Percentiles rank a stretch among this genome's conserved stretches.
These are phyloP conservation scores for Pleurotus salmoneostramineus DNA, from an alignment of 768 basidiomycete genomes.

Conservation along the genomic window DNA sequence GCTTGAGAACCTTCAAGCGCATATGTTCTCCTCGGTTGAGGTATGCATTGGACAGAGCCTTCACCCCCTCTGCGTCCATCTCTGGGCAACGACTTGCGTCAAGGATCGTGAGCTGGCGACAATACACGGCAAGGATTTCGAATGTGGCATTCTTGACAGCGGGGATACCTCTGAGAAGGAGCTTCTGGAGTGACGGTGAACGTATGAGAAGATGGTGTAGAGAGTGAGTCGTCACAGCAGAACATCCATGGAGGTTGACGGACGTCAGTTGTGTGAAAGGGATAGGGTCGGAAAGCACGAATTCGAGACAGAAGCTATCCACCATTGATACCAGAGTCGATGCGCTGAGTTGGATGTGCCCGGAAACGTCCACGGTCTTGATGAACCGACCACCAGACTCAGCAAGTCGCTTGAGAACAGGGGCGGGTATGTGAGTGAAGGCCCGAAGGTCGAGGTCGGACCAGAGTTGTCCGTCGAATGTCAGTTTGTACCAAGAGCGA, in stretches of 20 bases:
- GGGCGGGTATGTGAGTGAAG: slow-evolving; percentile 53
- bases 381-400: slow-evolving; percentile 62
- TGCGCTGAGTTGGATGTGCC: slow-evolving; percentile 50
- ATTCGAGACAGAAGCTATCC: slow-evolving; percentile 46
- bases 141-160: slow-evolving; percentile 75
- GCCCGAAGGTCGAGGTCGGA: slow-evolving; percentile 53
- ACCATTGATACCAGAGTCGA: slow-evolving; percentile 49
- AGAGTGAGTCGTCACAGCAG: slow-evolving; percentile 56
- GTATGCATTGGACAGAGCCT: slow-evolving; percentile 39
- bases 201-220: slow-evolving; percentile 67
- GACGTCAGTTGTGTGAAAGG: slow-evolving; percentile 62
- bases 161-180: slow-evolving; percentile 65
- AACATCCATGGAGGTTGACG: slow-evolving; percentile 74
- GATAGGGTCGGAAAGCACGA: slow-evolving; percentile 26
- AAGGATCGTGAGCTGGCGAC: slow-evolving; percentile 51
- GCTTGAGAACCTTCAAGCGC: slow-evolving; percentile 54
- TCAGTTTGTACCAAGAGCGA: slow-evolving; percentile 68
- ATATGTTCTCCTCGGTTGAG: slow-evolving; percentile 44
- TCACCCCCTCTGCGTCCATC: slow-evolving; percentile 63
- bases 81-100: slow-evolving; percentile 72
- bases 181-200: slow-evolving; percentile 52
- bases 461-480: slow-evolving; percentile 91
- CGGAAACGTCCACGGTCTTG: slow-evolving; percentile 55
- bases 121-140: slow-evolving; percentile 57
- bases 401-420: slow-evolving; percentile 50